phyloP scores from a whole-genome alignment of 768 basidiomycete genomes.

The Kwoniella newhampshirensis region DNA sequence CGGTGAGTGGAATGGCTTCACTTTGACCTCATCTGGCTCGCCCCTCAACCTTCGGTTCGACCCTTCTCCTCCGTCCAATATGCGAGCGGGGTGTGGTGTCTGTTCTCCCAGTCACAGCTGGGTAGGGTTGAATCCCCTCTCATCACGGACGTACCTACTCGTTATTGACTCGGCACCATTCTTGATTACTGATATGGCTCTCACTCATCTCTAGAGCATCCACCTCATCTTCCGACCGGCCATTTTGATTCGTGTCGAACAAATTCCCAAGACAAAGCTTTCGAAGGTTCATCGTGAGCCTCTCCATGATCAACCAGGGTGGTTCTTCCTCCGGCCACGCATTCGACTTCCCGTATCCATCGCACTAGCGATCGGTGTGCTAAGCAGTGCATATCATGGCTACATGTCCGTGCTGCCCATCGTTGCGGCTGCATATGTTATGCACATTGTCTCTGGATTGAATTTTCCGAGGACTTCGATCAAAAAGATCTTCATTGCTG shows the following conservation, averaged over 20 bases:
- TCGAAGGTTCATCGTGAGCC: neutral
- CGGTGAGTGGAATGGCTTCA: no score
- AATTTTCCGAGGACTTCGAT: neutral
- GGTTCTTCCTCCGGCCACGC: neutral
- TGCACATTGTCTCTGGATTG: neutral
- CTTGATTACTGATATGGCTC: no score
- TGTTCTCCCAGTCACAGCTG: no score
- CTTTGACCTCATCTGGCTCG: no score
- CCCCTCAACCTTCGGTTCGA: no score
- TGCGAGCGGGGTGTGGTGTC: no score
- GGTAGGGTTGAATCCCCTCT: no score
- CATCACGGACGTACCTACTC: no score
- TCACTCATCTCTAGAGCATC: neutral
- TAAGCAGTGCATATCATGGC: neutral
- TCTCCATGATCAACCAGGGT: neutral
- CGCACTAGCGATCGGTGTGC: neutral
- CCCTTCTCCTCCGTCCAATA: no score
- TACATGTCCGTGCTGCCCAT: neutral
- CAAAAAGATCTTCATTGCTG: neutral
- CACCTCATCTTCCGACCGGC: slow-evolving; percentile 2
- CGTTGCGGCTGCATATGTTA: neutral
- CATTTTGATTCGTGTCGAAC: neutral
- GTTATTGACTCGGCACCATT: no score
- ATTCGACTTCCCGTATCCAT: neutral
- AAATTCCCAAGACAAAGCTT: neutral